Evolutionary conservation across 1,284 basidiomycete genomes (phyloP), one percentile per base, ranked within the genome.

Genomic region (Moesziomyces aphidis): DNA sequence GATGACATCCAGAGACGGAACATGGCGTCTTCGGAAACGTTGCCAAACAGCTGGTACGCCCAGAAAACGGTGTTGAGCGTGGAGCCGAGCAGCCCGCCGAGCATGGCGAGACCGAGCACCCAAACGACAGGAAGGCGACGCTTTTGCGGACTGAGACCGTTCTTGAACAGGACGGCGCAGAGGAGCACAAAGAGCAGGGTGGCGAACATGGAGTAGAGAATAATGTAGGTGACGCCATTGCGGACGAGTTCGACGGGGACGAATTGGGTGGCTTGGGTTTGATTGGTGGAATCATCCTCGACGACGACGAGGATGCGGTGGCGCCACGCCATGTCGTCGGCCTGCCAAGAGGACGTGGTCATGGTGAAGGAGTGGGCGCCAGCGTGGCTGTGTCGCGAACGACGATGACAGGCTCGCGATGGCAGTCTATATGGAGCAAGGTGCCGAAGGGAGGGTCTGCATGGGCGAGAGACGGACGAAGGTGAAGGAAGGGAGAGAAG

Each of bases 51-150:
- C 46, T 68, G 70, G 19, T 65, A 72, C 10, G 73, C 73, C 73
- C 73, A 76, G 34, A 69, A 76, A 61, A 73, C 76, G 28, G 73
- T 78, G 55, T 75, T 75, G 54, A 78, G 62, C 7, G 64, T 73
- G 22, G 68, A 72, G 44, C 73, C 76, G 22, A 78, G 57, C 8
- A 78, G 52, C 22, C 73, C 76, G 10, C 69, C 65, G 17, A 76
- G 54, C 73, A 78, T 70, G 53, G 67, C 57, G 19, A 76, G 21
- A 45, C 73, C 73, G 0, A 78, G 63, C 8, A 76, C 67, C 69
- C 69, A 75, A 34, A 76, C 61, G 42, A 76, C 58, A 39, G 68
- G 72, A 4, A 68, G 52, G 13, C 61, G 50, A 11, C 73, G 62
- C 58, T 72, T 75, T 26, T 68, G 61, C 3, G 60, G 59, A 46